Evolutionary conservation across 1,284 basidiomycete species (phyloP).

Genomic region (Ustilago crameri): DNA sequence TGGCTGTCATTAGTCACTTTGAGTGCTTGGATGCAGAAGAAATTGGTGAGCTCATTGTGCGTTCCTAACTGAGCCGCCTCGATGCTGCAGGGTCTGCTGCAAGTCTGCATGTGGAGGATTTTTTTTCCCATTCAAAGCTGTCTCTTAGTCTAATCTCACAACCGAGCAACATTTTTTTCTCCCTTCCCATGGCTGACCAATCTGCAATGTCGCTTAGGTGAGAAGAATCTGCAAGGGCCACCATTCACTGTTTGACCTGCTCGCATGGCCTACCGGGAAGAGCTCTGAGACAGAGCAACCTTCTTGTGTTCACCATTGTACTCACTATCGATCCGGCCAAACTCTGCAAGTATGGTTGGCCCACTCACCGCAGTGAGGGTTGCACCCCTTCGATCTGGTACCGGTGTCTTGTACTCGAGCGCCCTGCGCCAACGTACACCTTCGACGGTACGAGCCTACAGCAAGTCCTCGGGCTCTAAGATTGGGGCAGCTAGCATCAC

Average conservation of each 20-base stretch:
- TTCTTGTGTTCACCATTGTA: too few species aligned
- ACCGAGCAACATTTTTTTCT: not conserved
- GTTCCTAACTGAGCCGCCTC: too few species aligned
- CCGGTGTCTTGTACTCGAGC: conserved; percentile 2
- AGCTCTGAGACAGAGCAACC: too few species aligned
- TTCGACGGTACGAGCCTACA: conserved; percentile 17
- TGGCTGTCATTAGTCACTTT: conserved; percentile 15
- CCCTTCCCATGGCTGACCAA: conserved; percentile 29
- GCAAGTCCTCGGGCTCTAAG: conserved; percentile 18
- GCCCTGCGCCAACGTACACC: conserved; percentile 4
- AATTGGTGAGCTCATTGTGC: conserved; percentile 40
- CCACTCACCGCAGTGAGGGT: conserved; percentile 15
- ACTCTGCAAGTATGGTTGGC: conserved; percentile 10
- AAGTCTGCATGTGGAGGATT: conserved; percentile 24
- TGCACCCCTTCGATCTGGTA: conserved; percentile 10
- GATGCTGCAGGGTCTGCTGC: conserved; percentile 36
- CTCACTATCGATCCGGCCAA: not conserved
- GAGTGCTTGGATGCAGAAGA: not conserved
- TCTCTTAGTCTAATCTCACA: not conserved
- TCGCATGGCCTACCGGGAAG: not conserved
- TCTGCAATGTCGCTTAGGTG: conserved; percentile 29
- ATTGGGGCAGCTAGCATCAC: conserved; percentile 1
- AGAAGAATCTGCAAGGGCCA: conserved; percentile 25
- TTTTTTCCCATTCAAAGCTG: not conserved
- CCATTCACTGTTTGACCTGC: conserved; percentile 4